Base-by-base conservation (phyloP, 306 rosid species). In the Cucurbita moschata region DNA sequence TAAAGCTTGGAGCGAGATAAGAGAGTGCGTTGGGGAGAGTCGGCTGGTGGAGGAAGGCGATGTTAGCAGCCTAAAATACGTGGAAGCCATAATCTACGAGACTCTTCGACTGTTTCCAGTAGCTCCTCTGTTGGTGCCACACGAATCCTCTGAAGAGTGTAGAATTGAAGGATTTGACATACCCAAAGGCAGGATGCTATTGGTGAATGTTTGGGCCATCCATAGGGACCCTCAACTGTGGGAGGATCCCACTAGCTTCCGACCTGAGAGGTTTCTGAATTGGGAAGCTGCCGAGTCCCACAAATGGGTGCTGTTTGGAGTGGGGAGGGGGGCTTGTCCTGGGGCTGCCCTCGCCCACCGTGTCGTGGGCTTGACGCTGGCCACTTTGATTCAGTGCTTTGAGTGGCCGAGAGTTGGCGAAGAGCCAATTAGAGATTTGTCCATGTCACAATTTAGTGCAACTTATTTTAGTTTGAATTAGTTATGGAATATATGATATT, bases 241-340 rank as follows among this genome's bases (percentile, higher is more conserved):
- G 85, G 75, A 39, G 5, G 47, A 79, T 10, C 61, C 82, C 5
- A 49, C 66, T 0, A 35, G 40, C 5, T 82, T 82, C 7, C 50
- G 4, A 38, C 85, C 82, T 0, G 85, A 82, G 56, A 74, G 85
- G 42, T 76, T 78, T 52, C 73, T 65, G 6, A 37, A 76, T 5
- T 55, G 49, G 21, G 77, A 58, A 18, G 5, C 3, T 4, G 19
- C 18, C 35, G 79, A 77, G 14, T 76, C 68, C 6, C 47, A 46
- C 65, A 70, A 74, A 11, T 23, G 80, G 75, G 30, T 86, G 57
- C 83, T 88, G 14, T 86, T 86, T 26, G 90, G 90, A 5, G 30
- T 23, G 47, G 88, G 90, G 62, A 82, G 90, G 42, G 7, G 87
- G 30, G 83, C 80, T 53, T 86, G 88, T 64, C 84, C 90, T 8